Conservation (phyloP, 257 asterid species). For the Cruciata laevipes region DNA sequence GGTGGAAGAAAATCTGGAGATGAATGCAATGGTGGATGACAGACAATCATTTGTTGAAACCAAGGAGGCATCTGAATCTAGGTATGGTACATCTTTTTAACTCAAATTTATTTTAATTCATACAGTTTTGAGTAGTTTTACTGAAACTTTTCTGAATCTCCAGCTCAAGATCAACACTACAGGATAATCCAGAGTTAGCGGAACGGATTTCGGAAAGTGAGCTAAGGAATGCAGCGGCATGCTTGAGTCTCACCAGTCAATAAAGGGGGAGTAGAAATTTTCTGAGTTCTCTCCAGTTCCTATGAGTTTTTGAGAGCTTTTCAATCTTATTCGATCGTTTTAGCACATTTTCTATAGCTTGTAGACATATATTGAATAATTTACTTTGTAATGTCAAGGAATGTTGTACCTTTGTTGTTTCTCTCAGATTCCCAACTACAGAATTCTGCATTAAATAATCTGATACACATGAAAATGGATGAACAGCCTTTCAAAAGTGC, state of each 20-base stretch:
- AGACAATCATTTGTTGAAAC: conserved; percentile 34
- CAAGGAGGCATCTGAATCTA: conserved; percentile 27
- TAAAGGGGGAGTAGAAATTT: not conserved
- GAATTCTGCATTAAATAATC: not conserved
- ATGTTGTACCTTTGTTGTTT: conserved; percentile 5
- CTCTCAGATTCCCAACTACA: not conserved
- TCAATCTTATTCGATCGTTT: not conserved
- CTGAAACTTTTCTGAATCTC: not conserved
- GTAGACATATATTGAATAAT: not conserved
- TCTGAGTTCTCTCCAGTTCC: conserved; percentile 2
- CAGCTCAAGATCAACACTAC: conserved; percentile 33
- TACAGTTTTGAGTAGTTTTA: not conserved
- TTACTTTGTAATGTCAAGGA: not conserved
- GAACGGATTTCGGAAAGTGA: conserved; percentile 22
- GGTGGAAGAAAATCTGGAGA: not conserved
- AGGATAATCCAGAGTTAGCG: conserved; percentile 13
- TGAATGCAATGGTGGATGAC: conserved; percentile 24
- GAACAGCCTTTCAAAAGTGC: not conserved
- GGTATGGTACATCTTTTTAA: conserved; percentile 18
- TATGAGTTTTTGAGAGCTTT: not conserved
- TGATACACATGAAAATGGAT: not conserved
- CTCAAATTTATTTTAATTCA: not conserved
- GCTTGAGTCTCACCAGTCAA: conserved; percentile 32
- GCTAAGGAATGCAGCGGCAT: conserved; percentile 40
- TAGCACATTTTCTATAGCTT: not conserved